These are phyloP conservation scores for Suillus americanus DNA, from an alignment of 768 basidiomycete genomes.

Conservation along the genomic window DNA sequence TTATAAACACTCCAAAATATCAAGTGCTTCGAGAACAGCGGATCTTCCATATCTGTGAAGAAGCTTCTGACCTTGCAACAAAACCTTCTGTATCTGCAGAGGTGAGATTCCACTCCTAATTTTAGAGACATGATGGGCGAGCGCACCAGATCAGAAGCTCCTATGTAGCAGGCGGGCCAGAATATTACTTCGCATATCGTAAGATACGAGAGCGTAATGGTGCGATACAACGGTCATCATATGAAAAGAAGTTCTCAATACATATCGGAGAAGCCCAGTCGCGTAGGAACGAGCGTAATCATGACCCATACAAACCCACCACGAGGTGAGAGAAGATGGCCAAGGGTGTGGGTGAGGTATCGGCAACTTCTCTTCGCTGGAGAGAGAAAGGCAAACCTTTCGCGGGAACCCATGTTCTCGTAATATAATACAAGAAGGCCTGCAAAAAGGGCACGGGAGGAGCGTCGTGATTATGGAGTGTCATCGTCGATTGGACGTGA, in stretches of 20 bases:
- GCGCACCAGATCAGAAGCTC: background rate
- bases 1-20: slow-evolving; percentile 4
- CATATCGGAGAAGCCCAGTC: background rate
- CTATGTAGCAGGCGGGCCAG: background rate
- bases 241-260: background rate
- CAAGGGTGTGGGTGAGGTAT: background rate
- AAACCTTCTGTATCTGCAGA: background rate
- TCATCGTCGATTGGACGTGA: background rate
- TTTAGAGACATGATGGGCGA: background rate
- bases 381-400: slow-evolving; percentile 3
- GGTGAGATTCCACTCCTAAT: background rate
- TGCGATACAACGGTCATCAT: background rate
- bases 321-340: slow-evolving; percentile 1
- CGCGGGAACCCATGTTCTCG: background rate
- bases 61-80: slow-evolving; percentile 2
- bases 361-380: background rate
- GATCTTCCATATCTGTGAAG: background rate
- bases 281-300: slow-evolving; percentile 4
- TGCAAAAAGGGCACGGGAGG: background rate
- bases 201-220: background rate
- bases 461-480: background rate
- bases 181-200: background rate
- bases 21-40: background rate
- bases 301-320: background rate
- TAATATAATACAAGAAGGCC: background rate